phyloP scores from a whole-genome alignment of 1,284 basidiomycete genomes.

The Austroboletus niveus region DNA sequence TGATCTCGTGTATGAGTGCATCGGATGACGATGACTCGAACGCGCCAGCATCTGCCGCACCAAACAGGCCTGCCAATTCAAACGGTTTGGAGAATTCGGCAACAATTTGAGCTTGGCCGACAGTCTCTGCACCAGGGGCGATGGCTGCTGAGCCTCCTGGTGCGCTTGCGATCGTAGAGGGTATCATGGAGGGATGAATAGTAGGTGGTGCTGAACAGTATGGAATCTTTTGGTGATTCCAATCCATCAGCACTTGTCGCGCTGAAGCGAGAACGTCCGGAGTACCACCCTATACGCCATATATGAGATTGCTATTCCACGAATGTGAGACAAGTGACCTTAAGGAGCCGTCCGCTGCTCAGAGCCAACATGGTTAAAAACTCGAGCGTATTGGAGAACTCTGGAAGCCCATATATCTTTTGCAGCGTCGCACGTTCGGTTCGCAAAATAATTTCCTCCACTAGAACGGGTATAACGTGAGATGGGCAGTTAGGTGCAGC shows the following conservation, averaged over 20 bases:
- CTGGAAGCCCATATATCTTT: slow-evolving; percentile 82
- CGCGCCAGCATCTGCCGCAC: slow-evolving; percentile 70
- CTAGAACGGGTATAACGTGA: slow-evolving; percentile 36
- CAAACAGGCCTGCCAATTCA: slow-evolving; percentile 71
- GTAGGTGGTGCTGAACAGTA: slow-evolving; percentile 82
- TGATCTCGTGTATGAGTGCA: slow-evolving; percentile 30
- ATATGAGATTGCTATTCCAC: too few relatives aligned
- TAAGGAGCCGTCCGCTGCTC: slow-evolving; percentile 80
- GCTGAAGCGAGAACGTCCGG: slow-evolving; percentile 87
- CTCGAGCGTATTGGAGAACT: slow-evolving; percentile 71
- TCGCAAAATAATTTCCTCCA: slow-evolving; percentile 80
- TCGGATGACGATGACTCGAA: slow-evolving; percentile 39
- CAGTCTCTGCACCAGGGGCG: slow-evolving; percentile 68
- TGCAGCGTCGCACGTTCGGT: slow-evolving; percentile 70
- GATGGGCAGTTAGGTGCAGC: too few relatives aligned
- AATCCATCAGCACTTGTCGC: slow-evolving; percentile 85
- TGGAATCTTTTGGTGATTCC: slow-evolving; percentile 95
- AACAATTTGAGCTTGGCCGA: slow-evolving; percentile 74
- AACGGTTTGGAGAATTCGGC: slow-evolving; percentile 68
- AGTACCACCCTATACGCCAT: slow-evolving; percentile 69
- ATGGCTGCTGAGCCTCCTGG: slow-evolving; percentile 35
- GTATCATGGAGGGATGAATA: slow-evolving; percentile 73
- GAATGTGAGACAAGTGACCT: slow-evolving; percentile 41
- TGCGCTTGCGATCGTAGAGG: slow-evolving; percentile 43
- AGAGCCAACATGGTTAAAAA: slow-evolving; percentile 92